These are phyloP conservation scores for Daldinia grandis DNA, from an alignment of 495 filamentous ascomycete genomes.

Conservation along the genomic window DNA sequence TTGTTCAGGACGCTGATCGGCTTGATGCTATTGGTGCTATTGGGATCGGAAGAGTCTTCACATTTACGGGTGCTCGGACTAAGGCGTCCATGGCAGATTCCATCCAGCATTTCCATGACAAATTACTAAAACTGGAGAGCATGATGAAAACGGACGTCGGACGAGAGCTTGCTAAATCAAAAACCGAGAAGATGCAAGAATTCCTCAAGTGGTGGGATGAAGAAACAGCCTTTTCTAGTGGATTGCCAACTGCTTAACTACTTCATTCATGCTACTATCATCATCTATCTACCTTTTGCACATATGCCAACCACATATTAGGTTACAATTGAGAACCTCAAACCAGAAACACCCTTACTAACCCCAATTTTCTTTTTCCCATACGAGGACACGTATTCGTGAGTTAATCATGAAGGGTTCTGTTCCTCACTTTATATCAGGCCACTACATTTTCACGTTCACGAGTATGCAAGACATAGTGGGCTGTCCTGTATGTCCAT, in stretches of 20 bases:
- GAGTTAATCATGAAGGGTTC: background rate
- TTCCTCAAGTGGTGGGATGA: constrained; percentile 80
- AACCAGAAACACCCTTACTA: background rate
- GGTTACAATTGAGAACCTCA: background rate
- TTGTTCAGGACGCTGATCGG: constrained; percentile 91
- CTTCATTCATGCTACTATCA: background rate
- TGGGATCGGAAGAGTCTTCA: constrained; percentile 81
- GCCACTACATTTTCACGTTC: background rate
- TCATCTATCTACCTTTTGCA: background rate
- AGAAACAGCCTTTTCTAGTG: constrained; percentile 54
- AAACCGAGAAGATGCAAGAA: constrained; percentile 68
- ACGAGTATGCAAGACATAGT: constrained; percentile 50
- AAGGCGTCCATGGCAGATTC: constrained; percentile 63
- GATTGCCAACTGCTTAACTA: background rate
- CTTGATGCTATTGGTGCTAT: constrained; percentile 89
- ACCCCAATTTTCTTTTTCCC: background rate
- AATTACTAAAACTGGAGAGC: constrained; percentile 72
- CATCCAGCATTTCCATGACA: constrained; percentile 82
- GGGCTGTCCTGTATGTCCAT: constrained; percentile 52
- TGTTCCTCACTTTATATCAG: background rate
- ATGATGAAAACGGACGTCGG: constrained; percentile 89
- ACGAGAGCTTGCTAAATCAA: constrained; percentile 67
- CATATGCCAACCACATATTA: background rate
- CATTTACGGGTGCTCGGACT: constrained; percentile 73
- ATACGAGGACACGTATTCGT: too few relatives aligned